A percentile compares a stretch with the other conserved stretches of the same genome.
Conservation (phyloP, 495 filamentous ascomycete species). For the Daldinia grandis region DNA sequence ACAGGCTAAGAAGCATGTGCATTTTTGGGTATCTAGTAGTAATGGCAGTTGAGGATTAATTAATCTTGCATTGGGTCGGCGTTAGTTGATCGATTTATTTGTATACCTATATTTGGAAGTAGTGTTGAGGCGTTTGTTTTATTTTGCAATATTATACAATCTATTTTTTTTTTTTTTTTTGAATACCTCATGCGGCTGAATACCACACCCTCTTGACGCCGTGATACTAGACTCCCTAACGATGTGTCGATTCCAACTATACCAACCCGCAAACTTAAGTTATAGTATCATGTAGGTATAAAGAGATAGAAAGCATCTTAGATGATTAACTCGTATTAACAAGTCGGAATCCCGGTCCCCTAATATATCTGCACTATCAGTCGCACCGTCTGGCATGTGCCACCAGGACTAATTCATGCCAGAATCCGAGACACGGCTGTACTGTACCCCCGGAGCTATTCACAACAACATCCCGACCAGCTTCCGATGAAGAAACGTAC, state of each 20-base stretch:
- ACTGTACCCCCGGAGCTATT: background rate
- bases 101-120: slow-evolving; percentile 5
- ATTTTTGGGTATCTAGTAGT: background rate
- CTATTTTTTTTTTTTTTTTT: too few species aligned
- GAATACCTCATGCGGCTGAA: background rate
- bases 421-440: slow-evolving; percentile 8
- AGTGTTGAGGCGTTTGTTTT: background rate
- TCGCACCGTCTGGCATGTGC: background rate
- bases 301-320: background rate
- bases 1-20: background rate
- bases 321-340: background rate
- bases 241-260: background rate
- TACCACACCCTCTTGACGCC: background rate
- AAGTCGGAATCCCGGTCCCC: too few species aligned
- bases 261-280: background rate
- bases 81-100: slow-evolving; percentile 14
- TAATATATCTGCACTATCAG: background rate
- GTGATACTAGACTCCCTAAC: background rate
- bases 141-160: slow-evolving; percentile 35
- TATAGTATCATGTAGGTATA: background rate
- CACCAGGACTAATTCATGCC: background rate
- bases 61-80: slow-evolving; percentile 29
- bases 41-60: background rate
- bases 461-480: background rate
- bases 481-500: background rate